Conservation (phyloP, 805 yeast genomes). For the Metschnikowia kofuensis region DNA sequence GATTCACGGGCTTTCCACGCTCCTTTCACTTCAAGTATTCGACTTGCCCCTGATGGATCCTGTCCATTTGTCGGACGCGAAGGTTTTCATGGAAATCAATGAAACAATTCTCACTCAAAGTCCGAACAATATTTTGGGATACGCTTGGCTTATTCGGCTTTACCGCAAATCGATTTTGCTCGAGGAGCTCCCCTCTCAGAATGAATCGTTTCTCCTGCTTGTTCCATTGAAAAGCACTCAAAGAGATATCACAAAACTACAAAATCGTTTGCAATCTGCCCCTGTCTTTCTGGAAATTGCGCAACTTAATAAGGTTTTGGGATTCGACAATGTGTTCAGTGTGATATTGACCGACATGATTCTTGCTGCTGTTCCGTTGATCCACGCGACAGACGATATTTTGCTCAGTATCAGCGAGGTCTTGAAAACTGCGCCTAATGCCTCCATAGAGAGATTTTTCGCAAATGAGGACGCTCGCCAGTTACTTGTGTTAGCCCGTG, state of each 20-base stretch:
- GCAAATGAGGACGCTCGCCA: conserved; percentile 41
- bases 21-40: conserved; percentile 50
- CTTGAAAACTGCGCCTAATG: conserved; percentile 43
- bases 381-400: conserved; percentile 45
- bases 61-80: conserved; percentile 24
- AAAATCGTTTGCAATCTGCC: conserved; percentile 1
- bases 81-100: conserved; percentile 39
- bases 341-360: conserved; percentile 48
- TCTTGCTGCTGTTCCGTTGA: conserved; percentile 46
- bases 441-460: conserved; percentile 45
- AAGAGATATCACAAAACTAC: conserved; percentile 4
- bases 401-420: conserved; percentile 42
- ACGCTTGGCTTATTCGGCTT: conserved; percentile 64
- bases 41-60: conserved; percentile 50
- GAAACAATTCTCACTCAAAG: conserved; percentile 27
- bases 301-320: conserved; percentile 39
- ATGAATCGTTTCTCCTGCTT: conserved; percentile 17
- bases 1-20: conserved; percentile 46
- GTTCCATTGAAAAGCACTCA: conserved; percentile 15
- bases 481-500: conserved; percentile 52
- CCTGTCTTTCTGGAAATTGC: conserved; percentile 47
- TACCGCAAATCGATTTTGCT: conserved; percentile 49
- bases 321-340: conserved; percentile 49
- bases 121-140: conserved; percentile 50
- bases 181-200: conserved; percentile 31